Evolutionary conservation across 2,329 filamentous ascomycete genomes (phyloP).

Genomic region (Arthrobotrys musiformis): DNA sequence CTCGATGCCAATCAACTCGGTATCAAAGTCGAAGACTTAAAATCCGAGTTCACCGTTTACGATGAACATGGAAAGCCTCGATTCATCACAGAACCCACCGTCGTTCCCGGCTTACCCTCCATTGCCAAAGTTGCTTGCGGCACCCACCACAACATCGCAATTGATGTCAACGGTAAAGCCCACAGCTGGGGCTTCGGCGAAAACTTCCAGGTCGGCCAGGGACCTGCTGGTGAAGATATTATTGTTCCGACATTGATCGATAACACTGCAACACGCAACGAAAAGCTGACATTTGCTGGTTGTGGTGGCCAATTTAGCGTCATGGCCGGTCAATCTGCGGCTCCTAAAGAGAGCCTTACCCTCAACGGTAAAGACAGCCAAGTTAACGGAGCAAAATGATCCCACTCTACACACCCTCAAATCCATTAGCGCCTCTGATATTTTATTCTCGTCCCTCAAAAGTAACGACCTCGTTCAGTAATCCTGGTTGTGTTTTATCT

Average conservation of each 20-base stretch:
- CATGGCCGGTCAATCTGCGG: conserved; percentile 65
- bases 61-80: conserved; percentile 75
- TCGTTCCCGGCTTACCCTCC: conserved; percentile 69
- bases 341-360: conserved; percentile 35
- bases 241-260: conserved; percentile 81
- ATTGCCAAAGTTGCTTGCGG: conserved; percentile 72
- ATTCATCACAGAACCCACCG: conserved; percentile 75
- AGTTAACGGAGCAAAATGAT: conserved; percentile 34
- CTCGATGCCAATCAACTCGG: conserved; percentile 69
- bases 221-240: conserved; percentile 79
- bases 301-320: conserved; percentile 87
- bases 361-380: conserved; percentile 45
- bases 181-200: conserved; percentile 84
- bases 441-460: background rate
- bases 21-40: conserved; percentile 69
- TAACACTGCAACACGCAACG: conserved; percentile 81
- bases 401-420: background rate
- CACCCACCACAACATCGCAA: conserved; percentile 77
- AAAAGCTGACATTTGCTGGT: conserved; percentile 80
- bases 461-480: background rate
- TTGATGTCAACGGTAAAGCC: conserved; percentile 73
- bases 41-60: conserved; percentile 71
- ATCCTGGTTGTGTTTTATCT: background rate
- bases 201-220: conserved; percentile 83
- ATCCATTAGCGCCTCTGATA: background rate